phyloP scores from a whole-genome alignment of 139 green algal genomes.

The Chlorella vulgaris region DNA sequence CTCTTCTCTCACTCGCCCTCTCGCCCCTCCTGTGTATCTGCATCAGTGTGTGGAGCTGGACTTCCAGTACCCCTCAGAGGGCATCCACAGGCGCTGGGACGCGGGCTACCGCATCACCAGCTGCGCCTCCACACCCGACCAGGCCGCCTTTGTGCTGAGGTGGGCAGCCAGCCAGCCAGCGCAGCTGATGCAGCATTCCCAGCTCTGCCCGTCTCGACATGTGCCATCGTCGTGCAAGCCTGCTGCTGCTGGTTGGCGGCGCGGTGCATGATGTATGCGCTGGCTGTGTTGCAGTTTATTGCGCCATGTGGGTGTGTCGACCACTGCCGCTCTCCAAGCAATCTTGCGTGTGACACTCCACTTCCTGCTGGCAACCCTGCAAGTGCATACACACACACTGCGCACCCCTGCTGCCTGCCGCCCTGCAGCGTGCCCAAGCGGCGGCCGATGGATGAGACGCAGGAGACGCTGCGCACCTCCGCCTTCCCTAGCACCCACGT shows the following conservation, averaged over 20 bases:
- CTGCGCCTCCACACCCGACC: conserved; percentile 94
- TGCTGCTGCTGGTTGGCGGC: too few species aligned
- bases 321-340: too few species aligned
- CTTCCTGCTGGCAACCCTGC: too few species aligned
- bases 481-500: conserved; percentile 96
- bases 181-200: background rate
- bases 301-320: too few species aligned
- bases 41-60: conserved; percentile 99
- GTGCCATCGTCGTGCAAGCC: too few species aligned
- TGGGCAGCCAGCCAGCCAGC: background rate
- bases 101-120: conserved; percentile 95
- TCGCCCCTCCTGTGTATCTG: too few species aligned
- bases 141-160: conserved; percentile 70
- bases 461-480: conserved; percentile 96
- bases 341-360: too few species aligned
- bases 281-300: background rate
- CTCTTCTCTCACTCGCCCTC: too few species aligned
- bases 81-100: conserved; percentile 97
- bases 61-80: conserved; percentile 98
- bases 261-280: too few species aligned
- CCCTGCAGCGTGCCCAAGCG: conserved; percentile 61
- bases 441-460: conserved; percentile 94
- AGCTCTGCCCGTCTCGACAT: background rate
- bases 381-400: too few species aligned
- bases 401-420: background rate